Evolutionary conservation across 225 moss, liverwort and hornwort genomes (phyloP), one percentile per base, ranked within the genome.

Genomic region (Ulota crispa): DNA sequence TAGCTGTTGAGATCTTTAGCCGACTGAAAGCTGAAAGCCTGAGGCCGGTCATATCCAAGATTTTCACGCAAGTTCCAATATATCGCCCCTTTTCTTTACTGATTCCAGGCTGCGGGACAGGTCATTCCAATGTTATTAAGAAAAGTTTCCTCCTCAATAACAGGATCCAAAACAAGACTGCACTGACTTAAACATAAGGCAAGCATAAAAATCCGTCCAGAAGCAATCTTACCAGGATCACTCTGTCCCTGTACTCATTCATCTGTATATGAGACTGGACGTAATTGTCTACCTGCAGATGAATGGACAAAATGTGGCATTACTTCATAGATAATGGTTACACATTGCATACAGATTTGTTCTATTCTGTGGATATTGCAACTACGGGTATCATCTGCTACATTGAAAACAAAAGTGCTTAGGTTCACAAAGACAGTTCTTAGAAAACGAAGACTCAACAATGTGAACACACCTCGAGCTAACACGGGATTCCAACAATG

Each of bases 201-300:
- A 47, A 70, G 24, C 9, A 27, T 28, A 70, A 3, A 16, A 10
- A 64, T 30, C 45, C 6, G 36, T 54, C 16, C 31, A 68, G 34
- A 47, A 78, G 56, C 6, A 31, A 63, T 52, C 89, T 70, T 91
- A 99, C 98, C 76, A 99, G 86, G 45, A 99, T 52, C 26, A 93
- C 84, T 59, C 90, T 88, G 84, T 99, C 96, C 67, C 99, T 94
- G 77, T 93, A 96, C 76, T 96, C 99, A 64, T 99, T 99, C 76
- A 99, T 93, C 88, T 99, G 99, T 80, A 99, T 93, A 34, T 99
- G 99, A 59, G 96, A 93, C 76, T 99, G 99, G 30, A 99, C 94
- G 78, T 92, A 99, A 62, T 94, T 96, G 85, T 93, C 99, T 66
- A 91, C 81, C 98, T 99, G 98, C 86, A 93, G 69, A 76, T 7